These are phyloP conservation scores for Alternaria ethzedia DNA, from an alignment of 2,329 filamentous ascomycete genomes.

Conservation along the genomic window DNA sequence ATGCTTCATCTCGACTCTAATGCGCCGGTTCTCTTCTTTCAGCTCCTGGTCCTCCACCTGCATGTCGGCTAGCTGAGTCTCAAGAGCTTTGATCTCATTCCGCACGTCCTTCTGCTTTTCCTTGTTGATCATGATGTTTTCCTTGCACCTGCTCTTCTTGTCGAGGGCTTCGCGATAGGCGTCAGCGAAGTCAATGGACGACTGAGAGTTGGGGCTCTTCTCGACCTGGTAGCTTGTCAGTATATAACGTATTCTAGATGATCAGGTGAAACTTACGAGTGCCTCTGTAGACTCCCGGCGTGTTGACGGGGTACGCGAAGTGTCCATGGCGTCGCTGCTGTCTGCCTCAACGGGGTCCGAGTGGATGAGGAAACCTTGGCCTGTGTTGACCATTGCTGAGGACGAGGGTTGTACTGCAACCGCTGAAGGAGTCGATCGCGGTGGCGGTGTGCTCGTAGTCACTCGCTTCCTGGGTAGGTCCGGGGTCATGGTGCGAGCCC, in stretches of 20 bases:
- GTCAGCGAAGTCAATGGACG: background rate
- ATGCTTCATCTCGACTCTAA: background rate
- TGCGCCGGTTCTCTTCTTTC: background rate
- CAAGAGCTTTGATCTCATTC: background rate
- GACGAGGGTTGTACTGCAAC: too few species aligned
- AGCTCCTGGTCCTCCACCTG: background rate
- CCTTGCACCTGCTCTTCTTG: background rate
- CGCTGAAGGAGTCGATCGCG: background rate
- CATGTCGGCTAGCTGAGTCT: background rate
- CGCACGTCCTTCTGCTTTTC: background rate
- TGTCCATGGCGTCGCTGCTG: background rate
- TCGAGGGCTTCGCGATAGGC: background rate
- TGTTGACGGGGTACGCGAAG: background rate
- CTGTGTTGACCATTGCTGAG: background rate
- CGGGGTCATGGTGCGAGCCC: background rate
- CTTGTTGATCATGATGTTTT: background rate
- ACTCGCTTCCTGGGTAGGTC: background rate
- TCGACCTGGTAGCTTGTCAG: background rate
- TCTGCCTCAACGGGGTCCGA: background rate
- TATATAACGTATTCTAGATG: fast-evolving
- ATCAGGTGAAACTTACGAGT: background rate
- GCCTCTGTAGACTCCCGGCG: background rate
- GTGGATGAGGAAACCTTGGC: background rate
- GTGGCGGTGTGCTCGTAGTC: background rate
- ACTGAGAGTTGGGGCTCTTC: background rate